Evolutionary conservation across 192 early-diverging fungal species (phyloP), one percentile per base, ranked within the genome.

Genomic region (Coemansia sp.): DNA sequence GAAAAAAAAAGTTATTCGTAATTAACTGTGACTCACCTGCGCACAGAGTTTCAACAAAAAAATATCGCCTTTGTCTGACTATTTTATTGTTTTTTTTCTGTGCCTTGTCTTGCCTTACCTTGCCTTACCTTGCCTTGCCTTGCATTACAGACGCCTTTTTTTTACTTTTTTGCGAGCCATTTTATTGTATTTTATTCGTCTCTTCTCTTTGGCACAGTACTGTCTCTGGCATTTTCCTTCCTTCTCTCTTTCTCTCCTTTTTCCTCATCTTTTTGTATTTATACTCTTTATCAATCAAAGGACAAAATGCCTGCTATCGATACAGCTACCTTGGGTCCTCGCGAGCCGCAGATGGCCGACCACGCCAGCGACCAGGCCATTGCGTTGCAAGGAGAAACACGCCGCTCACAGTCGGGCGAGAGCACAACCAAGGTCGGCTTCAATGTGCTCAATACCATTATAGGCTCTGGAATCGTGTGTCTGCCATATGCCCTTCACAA

Each of bases 391-490:
- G 23, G 19, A 18, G 1, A 49, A 23, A n/a, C 47, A 49, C 20
- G 25, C 8, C 14, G 35, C 0, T 22, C 11, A 6, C 27, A 47
- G 0, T 14, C 6, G 6, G 60, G 60, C 48, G 60, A 61, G 34
- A 61, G 60, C 60, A 61, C 60, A 1, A 29, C 32, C 30, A 61
- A 59, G 49, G 71, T 68, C 3, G 66, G 82, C 6, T 82, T 86
- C 57, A 87, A 85, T 35, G 78, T 89, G 35, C 81, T 89, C 9
- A 89, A 89, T 64, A 83, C 85, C 13, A 87, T 85, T 8, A 82
- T 87, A 4, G 87, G 87, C 16, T 84, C 85, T 29, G 87, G 87
- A 9, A 83, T 89, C 32, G 67, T 89, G 10, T 83, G 85, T 5
- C 59, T 89, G 14, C 83, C 87, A 13, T 89, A 84, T 63, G 85